Base-by-base conservation (phyloP, 2,329 filamentous ascomycete genomes). In the Remersonia thermophila region DNA sequence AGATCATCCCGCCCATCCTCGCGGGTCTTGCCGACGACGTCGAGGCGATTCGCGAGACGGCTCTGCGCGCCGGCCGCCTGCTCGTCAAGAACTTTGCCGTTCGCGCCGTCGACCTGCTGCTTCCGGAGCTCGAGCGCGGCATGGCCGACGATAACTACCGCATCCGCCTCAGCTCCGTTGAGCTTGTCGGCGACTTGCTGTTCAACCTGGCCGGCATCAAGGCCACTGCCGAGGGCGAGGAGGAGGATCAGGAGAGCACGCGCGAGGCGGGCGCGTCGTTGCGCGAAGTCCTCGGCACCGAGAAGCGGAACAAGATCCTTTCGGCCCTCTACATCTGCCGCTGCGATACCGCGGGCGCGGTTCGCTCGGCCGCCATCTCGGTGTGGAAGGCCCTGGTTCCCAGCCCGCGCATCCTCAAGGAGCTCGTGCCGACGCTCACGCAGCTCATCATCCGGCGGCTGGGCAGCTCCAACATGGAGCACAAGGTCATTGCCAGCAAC, bases 1-100 rank as follows among this genome's bases (percentile, higher is more conserved):
- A 80, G 55, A 94, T 98, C 51, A 94, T 98, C 50, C 93, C 91
- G 13, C 83, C 91, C 14, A 96, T 98, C 51, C 69, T 98, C 45
- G 78, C 85, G 46, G 93, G 93, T 51, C 70, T 98, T 56, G 93
- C 91, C 25, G 91, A 98, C 56, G 91, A 98, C 51, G 69, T 96
- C 36, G 91, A 98, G 56, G 87, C 87, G 1, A 98, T 98, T 51
- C 81, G 91, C 39, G 91, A 98, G 51, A 96, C 87, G n/a, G 83
- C 93, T 25, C 72, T 98, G 33, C 82, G 89, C 42, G 91, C 93
- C 45, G 91, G 91, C 57, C 80, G 91, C 44, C 70, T 98, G 28
- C 70, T 98, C 36, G 93, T 98, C 56, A 98, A 98, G 69, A 98
- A 98, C 60, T 98, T 98, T 58, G 86, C 93, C 17, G 83, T 86